These are phyloP conservation scores for Neoscytalidium dimidiatum DNA, from an alignment of 2,329 filamentous ascomycete genomes.

Conservation along the genomic window DNA sequence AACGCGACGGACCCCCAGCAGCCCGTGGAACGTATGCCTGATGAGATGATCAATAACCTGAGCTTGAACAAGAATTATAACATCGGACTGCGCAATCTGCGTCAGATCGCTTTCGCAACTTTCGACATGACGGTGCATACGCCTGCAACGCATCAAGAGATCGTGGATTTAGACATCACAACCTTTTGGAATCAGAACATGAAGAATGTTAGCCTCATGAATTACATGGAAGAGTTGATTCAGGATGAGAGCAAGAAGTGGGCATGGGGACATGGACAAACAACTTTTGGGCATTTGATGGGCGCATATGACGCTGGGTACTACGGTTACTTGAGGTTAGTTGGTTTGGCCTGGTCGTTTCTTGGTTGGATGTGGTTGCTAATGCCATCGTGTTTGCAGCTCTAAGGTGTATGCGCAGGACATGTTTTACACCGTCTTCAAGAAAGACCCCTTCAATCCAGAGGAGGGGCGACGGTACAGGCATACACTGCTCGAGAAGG, in stretches of 20 bases:
- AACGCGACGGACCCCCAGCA: constrained; percentile 40
- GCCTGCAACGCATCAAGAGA: constrained; percentile 65
- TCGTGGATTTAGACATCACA: constrained; percentile 65
- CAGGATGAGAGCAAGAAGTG: constrained; percentile 40
- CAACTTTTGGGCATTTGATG: constrained; percentile 79
- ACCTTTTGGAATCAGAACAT: constrained; percentile 72
- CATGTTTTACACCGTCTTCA: constrained; percentile 83
- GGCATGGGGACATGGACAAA: constrained; percentile 75
- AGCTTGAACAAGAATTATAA: constrained; percentile 79
- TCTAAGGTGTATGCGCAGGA: constrained; percentile 82
- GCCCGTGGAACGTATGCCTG: constrained; percentile 68
- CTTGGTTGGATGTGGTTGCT: not conserved
- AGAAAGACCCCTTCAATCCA: constrained; percentile 74
- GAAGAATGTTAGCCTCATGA: constrained; percentile 69
- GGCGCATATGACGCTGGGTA: constrained; percentile 85
- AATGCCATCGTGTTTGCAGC: constrained; percentile 29
- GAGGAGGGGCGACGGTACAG: constrained; percentile 74
- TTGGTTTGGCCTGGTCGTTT: not conserved
- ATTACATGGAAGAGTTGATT: constrained; percentile 70
- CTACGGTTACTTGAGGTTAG: constrained; percentile 56
- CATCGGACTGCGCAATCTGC: constrained; percentile 73
- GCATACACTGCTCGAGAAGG: constrained; percentile 74
- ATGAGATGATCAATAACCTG: constrained; percentile 71
- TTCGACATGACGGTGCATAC: constrained; percentile 83
- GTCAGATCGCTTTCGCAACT: constrained; percentile 77